These are phyloP conservation scores for Boletus vermiculosoides DNA, from an alignment of 768 basidiomycete species.

Conservation along the genomic window DNA sequence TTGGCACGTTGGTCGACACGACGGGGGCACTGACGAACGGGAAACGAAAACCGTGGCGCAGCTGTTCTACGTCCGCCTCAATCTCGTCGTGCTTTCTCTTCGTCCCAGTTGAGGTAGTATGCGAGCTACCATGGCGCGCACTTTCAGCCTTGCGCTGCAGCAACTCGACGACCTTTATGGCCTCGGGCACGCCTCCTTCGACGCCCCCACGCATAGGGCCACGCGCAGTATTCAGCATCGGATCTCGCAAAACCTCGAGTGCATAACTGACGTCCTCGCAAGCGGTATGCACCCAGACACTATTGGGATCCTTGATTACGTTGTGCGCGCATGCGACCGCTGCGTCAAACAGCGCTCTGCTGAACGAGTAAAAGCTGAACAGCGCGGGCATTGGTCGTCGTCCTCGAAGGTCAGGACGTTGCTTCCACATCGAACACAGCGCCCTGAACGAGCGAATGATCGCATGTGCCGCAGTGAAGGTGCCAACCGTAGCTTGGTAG, in stretches of 20 bases:
- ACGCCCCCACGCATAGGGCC: conserved; percentile 34
- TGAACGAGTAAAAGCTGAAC: conserved; percentile 59
- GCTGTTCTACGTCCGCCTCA: conserved; percentile 34
- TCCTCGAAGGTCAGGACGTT: conserved; percentile 32
- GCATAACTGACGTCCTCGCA: conserved; percentile 45
- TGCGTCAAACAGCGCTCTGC: conserved; percentile 64
- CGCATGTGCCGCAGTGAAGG: conserved; percentile 63
- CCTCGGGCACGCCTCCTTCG: conserved; percentile 37
- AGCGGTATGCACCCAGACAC: conserved; percentile 48
- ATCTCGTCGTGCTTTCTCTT: conserved; percentile 47
- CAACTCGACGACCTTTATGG: conserved; percentile 39
- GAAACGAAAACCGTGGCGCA: conserved; percentile 38
- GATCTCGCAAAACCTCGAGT: conserved; percentile 43
- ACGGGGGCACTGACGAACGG: conserved; percentile 43
- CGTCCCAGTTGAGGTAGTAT: conserved; percentile 27
- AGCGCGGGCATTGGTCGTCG: conserved; percentile 41
- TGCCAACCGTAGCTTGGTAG: conserved; percentile 55
- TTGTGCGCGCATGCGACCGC: conserved; percentile 63
- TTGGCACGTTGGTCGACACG: conserved; percentile 10
- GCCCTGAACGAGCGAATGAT: conserved; percentile 53
- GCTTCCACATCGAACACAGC: conserved; percentile 42
- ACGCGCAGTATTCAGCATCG: conserved; percentile 31
- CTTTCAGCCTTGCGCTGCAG: conserved; percentile 42
- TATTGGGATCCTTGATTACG: conserved; percentile 50
- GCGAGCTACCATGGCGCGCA: conserved; percentile 18